A percentile compares a stretch with the other conserved stretches of the same genome.
phyloP scores from a whole-genome alignment of 352 stramenopile genomes.

The Pythium phragmiticola region DNA sequence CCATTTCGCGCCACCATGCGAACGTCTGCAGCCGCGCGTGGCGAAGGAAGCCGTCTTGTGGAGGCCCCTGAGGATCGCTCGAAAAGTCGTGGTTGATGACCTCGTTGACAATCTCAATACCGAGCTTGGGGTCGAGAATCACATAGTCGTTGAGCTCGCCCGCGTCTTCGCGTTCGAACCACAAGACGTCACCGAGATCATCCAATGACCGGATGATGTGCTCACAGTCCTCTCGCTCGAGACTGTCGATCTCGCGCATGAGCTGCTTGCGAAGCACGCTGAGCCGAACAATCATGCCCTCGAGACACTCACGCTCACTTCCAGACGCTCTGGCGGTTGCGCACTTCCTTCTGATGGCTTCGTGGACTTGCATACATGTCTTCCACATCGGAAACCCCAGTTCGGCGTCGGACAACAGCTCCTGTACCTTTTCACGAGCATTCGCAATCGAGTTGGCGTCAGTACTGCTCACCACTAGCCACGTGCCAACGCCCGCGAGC shows the following conservation, averaged over 20 bases:
- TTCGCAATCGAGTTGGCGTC: not conserved
- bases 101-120: constrained; percentile 27
- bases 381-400: constrained; percentile 12
- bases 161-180: constrained; percentile 14
- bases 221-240: constrained; percentile 3
- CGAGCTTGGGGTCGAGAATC: constrained; percentile 27
- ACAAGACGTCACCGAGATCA: constrained; percentile 22
- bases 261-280: constrained; percentile 9
- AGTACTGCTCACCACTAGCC: constrained; percentile 1
- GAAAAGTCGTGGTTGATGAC: constrained; percentile 21
- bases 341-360: not conserved
- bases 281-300: constrained; percentile 1
- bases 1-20: constrained; percentile 21
- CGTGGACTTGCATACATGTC: constrained; percentile 7
- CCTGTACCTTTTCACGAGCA: not conserved
- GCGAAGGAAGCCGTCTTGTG: not conserved
- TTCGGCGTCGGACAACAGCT: not conserved
- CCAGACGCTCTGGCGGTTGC: not conserved
- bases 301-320: not conserved
- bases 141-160: constrained; percentile 11
- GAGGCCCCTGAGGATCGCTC: not conserved
- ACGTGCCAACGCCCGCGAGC: not conserved
- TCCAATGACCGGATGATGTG: constrained; percentile 15
- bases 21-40: not conserved
- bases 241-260: not conserved